Percentiles rank a stretch among this genome's conserved stretches.
phyloP scores from a whole-genome alignment of 2,329 filamentous ascomycete species.

The Cercospora citrullina region DNA sequence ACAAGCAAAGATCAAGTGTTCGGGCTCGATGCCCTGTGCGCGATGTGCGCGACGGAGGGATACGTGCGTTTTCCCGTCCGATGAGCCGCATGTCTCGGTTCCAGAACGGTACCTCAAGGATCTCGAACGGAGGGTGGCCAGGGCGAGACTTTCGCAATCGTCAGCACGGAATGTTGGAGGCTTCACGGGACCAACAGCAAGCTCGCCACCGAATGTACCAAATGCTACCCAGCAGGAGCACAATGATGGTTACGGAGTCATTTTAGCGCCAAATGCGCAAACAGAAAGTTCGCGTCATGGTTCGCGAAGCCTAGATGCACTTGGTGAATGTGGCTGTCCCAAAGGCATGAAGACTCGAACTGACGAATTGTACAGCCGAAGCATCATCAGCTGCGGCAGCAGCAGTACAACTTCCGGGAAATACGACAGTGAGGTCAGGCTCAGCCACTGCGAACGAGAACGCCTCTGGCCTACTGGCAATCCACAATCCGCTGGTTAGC shows the following conservation, averaged over 20 bases:
- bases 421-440: neutral
- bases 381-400: slow-evolving; percentile 7
- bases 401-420: neutral
- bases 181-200: neutral
- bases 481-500: slow-evolving; percentile 9
- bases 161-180: neutral
- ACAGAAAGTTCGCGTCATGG: neutral
- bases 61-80: slow-evolving; percentile 43
- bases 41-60: slow-evolving; percentile 49
- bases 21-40: slow-evolving; percentile 46
- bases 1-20: slow-evolving; percentile 50
- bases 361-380: slow-evolving; percentile 8
- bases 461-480: neutral
- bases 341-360: neutral
- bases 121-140: slow-evolving; percentile 16
- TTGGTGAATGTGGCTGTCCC: neutral
- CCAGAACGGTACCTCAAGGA: slow-evolving; percentile 18
- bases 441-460: slow-evolving; percentile 2
- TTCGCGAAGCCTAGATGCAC: slow-evolving; percentile 1
- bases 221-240: neutral
- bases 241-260: neutral
- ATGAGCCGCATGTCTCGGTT: slow-evolving; percentile 29
- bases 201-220: neutral
- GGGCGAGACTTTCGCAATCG: neutral
- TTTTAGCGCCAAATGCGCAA: neutral